Evolutionary conservation across 768 basidiomycete genomes (phyloP), one percentile per base, ranked within the genome.

Genomic region (Trametes cubensis): DNA sequence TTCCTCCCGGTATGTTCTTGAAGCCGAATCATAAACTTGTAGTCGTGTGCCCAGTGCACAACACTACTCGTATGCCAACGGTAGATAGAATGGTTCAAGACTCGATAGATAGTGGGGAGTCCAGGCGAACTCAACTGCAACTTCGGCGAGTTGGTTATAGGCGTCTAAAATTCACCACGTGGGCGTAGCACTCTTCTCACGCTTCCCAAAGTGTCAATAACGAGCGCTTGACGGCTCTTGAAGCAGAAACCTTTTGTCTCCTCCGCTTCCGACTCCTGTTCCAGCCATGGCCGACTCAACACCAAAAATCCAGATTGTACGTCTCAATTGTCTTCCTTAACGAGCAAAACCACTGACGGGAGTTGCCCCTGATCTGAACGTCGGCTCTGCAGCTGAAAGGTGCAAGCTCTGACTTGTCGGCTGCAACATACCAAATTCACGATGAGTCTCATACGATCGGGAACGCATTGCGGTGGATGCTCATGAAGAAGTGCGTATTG

Each of bases 381-480:
- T 34, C 34, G 34, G 34, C 34, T 34, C 25, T n/a, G 14, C 68
- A 98, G 95, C 83, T 98, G 76, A 88, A 88, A 67, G 92, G 93
- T 57, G 89, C 92, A 20, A 78, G 87, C 42, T 78, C 87, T 0
- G 92, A 95, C 71, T 80, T 95, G 66, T 91, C 92, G 18, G 86
- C 91, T 6, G 95, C 91, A 6, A 98, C 96, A 1, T 99, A 88
- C 77, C 92, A 91, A 72, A 89, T 98, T 48, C 81, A 88, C 71
- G 89, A 98, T 70, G 97, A 99, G 78, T 89, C 93, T 1, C 96
- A 99, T 75, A 98, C 96, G 0, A 85, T 98, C 26, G 97, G 97
- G 6, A 99, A 99, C 68, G 84, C 94, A 0, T 80, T 98, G 41
- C 78, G 96, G 39, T 99, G 95, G 95, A 98, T 98, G 89, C 73